Conservation (phyloP, 345 rosid genomes). For the Populus deltoides region DNA sequence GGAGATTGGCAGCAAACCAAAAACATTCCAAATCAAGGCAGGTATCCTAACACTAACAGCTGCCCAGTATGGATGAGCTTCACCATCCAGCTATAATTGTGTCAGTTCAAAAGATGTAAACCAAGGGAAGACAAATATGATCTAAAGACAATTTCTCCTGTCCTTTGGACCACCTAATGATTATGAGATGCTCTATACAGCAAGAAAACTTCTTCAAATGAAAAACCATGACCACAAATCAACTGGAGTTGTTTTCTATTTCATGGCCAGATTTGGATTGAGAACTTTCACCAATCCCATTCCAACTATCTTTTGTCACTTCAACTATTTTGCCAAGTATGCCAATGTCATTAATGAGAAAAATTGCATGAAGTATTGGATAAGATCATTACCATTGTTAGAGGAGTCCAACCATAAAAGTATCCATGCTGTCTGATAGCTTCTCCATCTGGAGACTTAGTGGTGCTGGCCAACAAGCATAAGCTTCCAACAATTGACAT, state of each 20-base stretch:
- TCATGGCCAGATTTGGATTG: not conserved
- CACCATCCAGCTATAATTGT: not conserved
- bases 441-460: constrained; percentile 96
- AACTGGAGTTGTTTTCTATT: not conserved
- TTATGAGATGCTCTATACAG: not conserved
- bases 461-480: constrained; percentile 73
- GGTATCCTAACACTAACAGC: not conserved
- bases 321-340: not conserved
- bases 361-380: not conserved
- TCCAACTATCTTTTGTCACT: not conserved
- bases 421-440: constrained; percentile 74
- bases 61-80: not conserved
- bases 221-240: not conserved
- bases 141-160: not conserved
- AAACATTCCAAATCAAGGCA: not conserved
- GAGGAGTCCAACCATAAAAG: constrained; percentile 93
- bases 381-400: constrained; percentile 60
- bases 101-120: not conserved
- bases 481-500: constrained; percentile 96
- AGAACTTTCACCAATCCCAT: not conserved
- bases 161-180: not conserved
- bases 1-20: not conserved
- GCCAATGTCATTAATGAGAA: not conserved
- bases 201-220: not conserved
- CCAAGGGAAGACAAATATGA: not conserved